Percentiles rank a stretch among this genome's conserved stretches.
Conservation (phyloP, 805 yeast species). For the Scheffersomyces coipomensis region DNA sequence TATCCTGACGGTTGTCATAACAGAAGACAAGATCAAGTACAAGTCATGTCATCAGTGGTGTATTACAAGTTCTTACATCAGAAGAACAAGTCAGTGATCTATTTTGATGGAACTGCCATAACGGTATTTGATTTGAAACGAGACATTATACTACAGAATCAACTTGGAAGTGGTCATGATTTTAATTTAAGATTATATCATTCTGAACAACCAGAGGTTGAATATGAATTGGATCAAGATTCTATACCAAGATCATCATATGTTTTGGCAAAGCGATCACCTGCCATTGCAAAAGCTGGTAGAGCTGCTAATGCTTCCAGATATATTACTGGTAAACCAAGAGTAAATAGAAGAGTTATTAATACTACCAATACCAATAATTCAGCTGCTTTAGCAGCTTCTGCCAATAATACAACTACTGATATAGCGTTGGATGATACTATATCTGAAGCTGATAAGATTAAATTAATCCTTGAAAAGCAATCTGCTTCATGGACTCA, state of each 20-base stretch:
- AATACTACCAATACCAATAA: slow-evolving; percentile 25
- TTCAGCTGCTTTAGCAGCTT: slow-evolving; percentile 16
- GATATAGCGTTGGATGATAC: slow-evolving; percentile 34
- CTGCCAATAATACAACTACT: slow-evolving; percentile 4
- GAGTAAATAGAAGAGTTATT: slow-evolving; percentile 41
- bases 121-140: slow-evolving; percentile 92
- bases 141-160: slow-evolving; percentile 81
- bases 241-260: slow-evolving; percentile 89
- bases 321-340: slow-evolving; percentile 72
- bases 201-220: slow-evolving; percentile 53
- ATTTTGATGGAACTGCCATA: slow-evolving; percentile 95
- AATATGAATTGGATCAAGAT: slow-evolving; percentile 82
- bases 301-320: slow-evolving; percentile 60
- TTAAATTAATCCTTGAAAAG: slow-evolving; percentile 86
- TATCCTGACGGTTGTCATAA: no score
- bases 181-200: slow-evolving; percentile 74
- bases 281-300: slow-evolving; percentile 48
- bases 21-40: no score
- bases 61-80: slow-evolving; percentile 87
- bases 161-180: slow-evolving; percentile 78
- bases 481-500: slow-evolving; percentile 95
- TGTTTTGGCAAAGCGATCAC: slow-evolving; percentile 77
- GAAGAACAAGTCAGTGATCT: slow-evolving; percentile 70
- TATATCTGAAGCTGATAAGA: slow-evolving; percentile 79
- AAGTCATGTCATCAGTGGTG: slow-evolving; percentile 86